Evolutionary conservation across 192 early-diverging fungal genomes (phyloP), one percentile per base, ranked within the genome.

Genomic region (Phlyctochytrium planicorne): DNA sequence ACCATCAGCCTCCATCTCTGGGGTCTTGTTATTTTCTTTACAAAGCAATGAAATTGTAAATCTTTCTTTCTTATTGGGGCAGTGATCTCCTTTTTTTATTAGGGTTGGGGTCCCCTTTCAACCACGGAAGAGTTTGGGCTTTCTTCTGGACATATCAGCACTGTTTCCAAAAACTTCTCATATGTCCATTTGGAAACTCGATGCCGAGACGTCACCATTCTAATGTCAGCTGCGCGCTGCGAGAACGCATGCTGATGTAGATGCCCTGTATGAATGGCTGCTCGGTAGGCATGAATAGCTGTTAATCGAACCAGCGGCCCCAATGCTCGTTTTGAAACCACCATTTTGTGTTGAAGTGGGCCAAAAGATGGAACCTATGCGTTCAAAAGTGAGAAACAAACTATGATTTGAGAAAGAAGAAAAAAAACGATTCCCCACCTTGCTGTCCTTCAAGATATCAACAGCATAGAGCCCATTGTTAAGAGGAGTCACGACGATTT

Each of bases 401-500:
- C n/a, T 59, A n/a, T n/a, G 16, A 16, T 17, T 50, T 12, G 47
- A 60, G 3, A 61, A 20, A 2, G 24, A 4, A 36, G 17, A 57
- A n/a, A n/a, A 62, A 17, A 70, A 2, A 65, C 10, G 17, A 20
- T 78, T 68, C 62, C 79, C 84, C 1, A 70, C 67, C 59, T 95
- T 93, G 30, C 82, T 78, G 60, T 87, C 80, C 52, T 27, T 64
- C n/a, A 36, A 16, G 1, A 91, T 70, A 24, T 87, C 73, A 0
- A 92, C 73, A 14, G 84, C 60, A 40, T 83, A 90, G 16, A 91
- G 60, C 27, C 85, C 90, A 32, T 91, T 86, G 27, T 80, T 71
- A 10, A 93, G 75, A 1, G 97, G 97, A 1, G 89, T 91, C 2
- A 99, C 85, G 34, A 94, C 82, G 37, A 98, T 97, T 67, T 93